A percentile compares a stretch with the other conserved stretches of the same genome.
Conservation (phyloP, 2,329 filamentous ascomycete genomes). For the Aspergillus neotritici region DNA sequence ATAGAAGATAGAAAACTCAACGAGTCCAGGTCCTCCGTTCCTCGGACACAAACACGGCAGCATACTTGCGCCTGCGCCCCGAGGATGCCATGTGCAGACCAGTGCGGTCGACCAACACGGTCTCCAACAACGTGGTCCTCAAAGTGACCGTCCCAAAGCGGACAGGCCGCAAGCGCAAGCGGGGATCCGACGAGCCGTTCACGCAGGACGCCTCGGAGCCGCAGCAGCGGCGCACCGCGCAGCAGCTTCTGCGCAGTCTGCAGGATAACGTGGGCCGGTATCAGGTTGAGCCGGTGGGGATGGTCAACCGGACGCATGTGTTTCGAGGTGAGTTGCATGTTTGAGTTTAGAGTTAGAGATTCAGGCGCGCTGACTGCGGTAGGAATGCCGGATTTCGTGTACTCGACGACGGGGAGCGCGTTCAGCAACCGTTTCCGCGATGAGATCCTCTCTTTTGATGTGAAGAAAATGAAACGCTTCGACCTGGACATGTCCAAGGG, state of each 20-base stretch:
- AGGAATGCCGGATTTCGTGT: conserved; percentile 81
- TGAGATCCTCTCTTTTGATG: conserved; percentile 64
- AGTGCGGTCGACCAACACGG: conserved; percentile 67
- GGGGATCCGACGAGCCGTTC: conserved; percentile 66
- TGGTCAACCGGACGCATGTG: conserved; percentile 73
- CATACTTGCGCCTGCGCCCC: conserved; percentile 70
- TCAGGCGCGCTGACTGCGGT: conserved; percentile 3
- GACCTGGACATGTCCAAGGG: conserved; percentile 60
- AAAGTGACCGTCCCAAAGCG: conserved; percentile 81
- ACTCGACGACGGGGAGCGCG: conserved; percentile 60
- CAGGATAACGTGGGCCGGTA: conserved; percentile 66
- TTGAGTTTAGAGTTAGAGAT: neutral
- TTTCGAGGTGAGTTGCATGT: conserved; percentile 59
- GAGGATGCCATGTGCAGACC: conserved; percentile 74
- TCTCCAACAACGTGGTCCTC: conserved; percentile 77
- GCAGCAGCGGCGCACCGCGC: conserved; percentile 19
- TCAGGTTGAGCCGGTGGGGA: conserved; percentile 62
- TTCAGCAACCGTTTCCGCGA: conserved; percentile 68
- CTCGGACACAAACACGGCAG: conserved; percentile 43
- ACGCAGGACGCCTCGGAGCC: conserved; percentile 31
- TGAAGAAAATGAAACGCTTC: conserved; percentile 59
- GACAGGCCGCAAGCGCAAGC: conserved; percentile 79
- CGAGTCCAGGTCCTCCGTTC: conserved; percentile 41
- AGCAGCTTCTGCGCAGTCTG: conserved; percentile 45
- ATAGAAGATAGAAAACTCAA: conserved; percentile 4